Evolutionary conservation across 2,329 filamentous ascomycete species (phyloP).

Genomic region (Fusarium udum): DNA sequence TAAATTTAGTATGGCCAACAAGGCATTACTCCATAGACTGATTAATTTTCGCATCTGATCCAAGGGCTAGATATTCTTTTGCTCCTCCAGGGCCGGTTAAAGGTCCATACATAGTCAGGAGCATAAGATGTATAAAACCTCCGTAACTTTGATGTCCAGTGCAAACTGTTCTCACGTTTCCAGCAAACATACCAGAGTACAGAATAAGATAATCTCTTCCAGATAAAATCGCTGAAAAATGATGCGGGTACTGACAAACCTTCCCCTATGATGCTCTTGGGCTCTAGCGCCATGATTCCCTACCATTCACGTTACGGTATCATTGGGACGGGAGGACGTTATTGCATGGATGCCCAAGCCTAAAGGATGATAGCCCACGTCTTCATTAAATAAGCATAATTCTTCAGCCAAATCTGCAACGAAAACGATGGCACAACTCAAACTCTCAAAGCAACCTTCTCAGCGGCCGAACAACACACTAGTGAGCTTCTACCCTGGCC

Average conservation of each 20-base stretch:
- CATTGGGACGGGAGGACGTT: background rate
- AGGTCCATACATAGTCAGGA: background rate
- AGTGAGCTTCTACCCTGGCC: background rate
- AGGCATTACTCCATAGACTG: background rate
- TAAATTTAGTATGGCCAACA: background rate
- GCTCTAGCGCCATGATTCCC: background rate
- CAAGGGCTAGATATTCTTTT: background rate
- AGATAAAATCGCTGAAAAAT: background rate
- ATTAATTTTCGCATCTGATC: fast-evolving
- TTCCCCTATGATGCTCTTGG: too few species aligned
- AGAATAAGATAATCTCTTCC: background rate
- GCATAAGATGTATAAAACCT: background rate
- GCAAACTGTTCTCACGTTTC: background rate
- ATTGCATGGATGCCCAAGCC: background rate
- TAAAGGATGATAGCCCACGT: background rate
- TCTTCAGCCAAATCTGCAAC: background rate
- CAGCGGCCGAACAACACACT: background rate
- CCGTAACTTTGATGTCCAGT: background rate
- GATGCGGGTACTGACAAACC: background rate
- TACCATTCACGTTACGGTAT: background rate
- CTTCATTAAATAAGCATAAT: too few species aligned
- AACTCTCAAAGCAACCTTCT: background rate
- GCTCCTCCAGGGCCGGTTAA: background rate
- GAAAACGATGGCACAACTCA: background rate
- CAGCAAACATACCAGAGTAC: background rate